These are phyloP conservation scores for Metarhizium rileyi DNA, from an alignment of 2,329 filamentous ascomycete genomes.

Conservation along the genomic window DNA sequence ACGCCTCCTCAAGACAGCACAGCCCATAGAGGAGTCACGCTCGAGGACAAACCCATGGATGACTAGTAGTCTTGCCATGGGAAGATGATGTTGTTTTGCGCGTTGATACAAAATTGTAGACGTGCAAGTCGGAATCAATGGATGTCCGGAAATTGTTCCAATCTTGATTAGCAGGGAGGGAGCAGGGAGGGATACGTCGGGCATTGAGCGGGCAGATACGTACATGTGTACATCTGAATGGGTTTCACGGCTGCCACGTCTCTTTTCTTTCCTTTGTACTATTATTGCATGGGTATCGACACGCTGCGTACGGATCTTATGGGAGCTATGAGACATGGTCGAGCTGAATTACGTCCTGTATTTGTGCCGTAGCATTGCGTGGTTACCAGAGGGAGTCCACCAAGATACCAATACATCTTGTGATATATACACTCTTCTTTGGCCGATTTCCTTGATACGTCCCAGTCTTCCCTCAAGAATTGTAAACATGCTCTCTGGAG, in stretches of 20 bases:
- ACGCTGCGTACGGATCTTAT: background rate
- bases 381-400: background rate
- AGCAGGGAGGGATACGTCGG: background rate
- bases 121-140: too few species aligned
- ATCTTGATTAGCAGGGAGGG: background rate
- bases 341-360: background rate
- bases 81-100: too few species aligned
- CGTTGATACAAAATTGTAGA: too few species aligned
- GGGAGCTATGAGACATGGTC: background rate
- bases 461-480: too few species aligned
- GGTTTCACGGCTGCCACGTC: background rate
- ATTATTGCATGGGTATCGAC: background rate
- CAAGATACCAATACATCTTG: background rate
- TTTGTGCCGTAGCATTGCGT: background rate
- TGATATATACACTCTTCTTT: background rate
- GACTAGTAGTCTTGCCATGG: slow-evolving; percentile 24
- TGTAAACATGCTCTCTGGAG: background rate
- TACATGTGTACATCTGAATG: background rate
- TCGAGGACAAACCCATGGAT: slow-evolving; percentile 44
- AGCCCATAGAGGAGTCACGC: slow-evolving; percentile 34
- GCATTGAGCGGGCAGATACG: background rate
- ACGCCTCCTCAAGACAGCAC: slow-evolving; percentile 20
- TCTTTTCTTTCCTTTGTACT: background rate
- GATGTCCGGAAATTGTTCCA: background rate
- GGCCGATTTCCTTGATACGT: too few species aligned